phyloP scores from a whole-genome alignment of 306 rosid species.

The Rosa lucieae region DNA sequence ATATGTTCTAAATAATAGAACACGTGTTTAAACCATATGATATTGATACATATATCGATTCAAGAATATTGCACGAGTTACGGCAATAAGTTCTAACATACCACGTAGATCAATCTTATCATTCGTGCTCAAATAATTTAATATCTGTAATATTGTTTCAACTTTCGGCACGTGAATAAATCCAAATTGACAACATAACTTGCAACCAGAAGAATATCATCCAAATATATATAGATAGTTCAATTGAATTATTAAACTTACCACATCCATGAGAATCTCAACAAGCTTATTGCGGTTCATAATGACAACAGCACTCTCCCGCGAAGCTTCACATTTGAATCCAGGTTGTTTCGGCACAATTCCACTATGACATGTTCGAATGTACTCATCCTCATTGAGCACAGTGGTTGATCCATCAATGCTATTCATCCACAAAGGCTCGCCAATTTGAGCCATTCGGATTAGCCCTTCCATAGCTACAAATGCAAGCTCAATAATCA shows the following conservation, averaged over 20 bases:
- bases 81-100: too few relatives aligned
- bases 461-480: constrained; percentile 89
- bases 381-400: constrained; percentile 78
- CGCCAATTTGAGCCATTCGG: constrained; percentile 85
- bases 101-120: too few relatives aligned
- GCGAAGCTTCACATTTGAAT: constrained; percentile 72
- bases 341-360: constrained; percentile 71
- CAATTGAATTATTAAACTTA: neutral
- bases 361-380: constrained; percentile 72
- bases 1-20: too few relatives aligned
- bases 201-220: too few relatives aligned
- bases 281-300: constrained; percentile 85
- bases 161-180: too few relatives aligned
- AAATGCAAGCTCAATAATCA: constrained; percentile 85
- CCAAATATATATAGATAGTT: neutral
- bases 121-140: too few relatives aligned
- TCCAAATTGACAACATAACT: neutral
- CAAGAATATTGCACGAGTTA: too few relatives aligned
- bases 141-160: too few relatives aligned
- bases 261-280: constrained; percentile 97
- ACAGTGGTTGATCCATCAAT: constrained; percentile 51
- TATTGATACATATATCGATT: too few relatives aligned
- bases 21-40: too few relatives aligned
- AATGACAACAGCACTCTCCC: constrained; percentile 76
- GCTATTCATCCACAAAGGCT: constrained; percentile 85